Evolutionary conservation across 75 land plant genomes (phyloP).

Genomic region (Pinus albicaulis): DNA sequence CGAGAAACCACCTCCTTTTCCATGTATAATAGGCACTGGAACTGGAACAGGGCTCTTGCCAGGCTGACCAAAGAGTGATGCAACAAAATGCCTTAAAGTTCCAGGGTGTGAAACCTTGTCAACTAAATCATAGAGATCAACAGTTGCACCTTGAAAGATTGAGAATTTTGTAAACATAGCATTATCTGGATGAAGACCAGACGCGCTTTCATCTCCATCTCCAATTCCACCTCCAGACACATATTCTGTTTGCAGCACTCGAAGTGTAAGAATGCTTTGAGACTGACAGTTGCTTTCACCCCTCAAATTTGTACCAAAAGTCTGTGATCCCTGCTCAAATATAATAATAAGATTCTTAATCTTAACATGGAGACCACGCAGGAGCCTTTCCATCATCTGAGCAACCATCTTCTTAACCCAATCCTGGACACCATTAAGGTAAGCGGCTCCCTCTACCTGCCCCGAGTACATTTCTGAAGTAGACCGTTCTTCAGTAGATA

Average conservation of each 20-base stretch:
- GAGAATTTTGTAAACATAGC: conserved; percentile 52
- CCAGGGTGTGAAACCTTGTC: neutral
- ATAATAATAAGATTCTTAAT: conserved; percentile 61
- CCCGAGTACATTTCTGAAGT: conserved; percentile 8
- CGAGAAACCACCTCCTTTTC: conserved; percentile 41
- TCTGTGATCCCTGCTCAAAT: conserved; percentile 39
- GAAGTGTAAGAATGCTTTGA: conserved; percentile 37
- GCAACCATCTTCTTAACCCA: conserved; percentile 82
- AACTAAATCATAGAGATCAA: conserved; percentile 57
- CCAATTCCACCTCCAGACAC: conserved; percentile 39
- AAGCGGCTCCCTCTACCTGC: conserved; percentile 12
- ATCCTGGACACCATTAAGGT: conserved; percentile 55
- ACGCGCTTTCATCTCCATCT: neutral
- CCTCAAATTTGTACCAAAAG: neutral
- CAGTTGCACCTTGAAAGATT: conserved; percentile 57
- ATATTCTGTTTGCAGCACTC: conserved; percentile 62
- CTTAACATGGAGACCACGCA: conserved; percentile 69
- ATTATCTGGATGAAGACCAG: conserved; percentile 22
- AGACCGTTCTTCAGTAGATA: conserved; percentile 8
- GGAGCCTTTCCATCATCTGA: conserved; percentile 64
- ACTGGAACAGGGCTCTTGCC: conserved; percentile 1
- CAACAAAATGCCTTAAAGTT: neutral
- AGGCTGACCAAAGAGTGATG: conserved; percentile 10
- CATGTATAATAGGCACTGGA: too few species aligned
- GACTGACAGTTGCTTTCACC: conserved; percentile 7